Conservation (phyloP, 129 eudicot genomes). For the Lonicera japonica region DNA sequence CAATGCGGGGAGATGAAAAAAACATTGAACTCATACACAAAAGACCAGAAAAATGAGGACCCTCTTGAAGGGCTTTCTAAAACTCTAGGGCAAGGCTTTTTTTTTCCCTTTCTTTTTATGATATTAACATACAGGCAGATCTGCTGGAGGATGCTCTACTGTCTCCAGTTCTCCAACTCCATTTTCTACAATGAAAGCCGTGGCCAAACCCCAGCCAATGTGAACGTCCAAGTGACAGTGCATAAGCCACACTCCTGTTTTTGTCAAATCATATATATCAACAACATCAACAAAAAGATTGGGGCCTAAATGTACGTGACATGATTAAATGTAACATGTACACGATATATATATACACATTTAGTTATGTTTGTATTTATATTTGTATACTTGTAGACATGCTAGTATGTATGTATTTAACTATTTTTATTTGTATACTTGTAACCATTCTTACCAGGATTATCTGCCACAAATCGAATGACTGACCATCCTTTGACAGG, state of each 20-base stretch:
- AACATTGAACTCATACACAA: slow-evolving; percentile 14
- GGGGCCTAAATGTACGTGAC: not conserved
- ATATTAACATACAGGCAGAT: slow-evolving; percentile 59
- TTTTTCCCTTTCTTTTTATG: too few species aligned
- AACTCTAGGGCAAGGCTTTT: not conserved
- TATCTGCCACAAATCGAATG: slow-evolving; percentile 91
- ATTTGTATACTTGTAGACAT: too few species aligned
- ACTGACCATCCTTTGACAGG: slow-evolving; percentile 89
- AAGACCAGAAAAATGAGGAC: slow-evolving; percentile 5
- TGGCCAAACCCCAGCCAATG: slow-evolving; percentile 92
- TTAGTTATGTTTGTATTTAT: not conserved
- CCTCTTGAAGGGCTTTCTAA: slow-evolving; percentile 12
- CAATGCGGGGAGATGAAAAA: slow-evolving; percentile 44
- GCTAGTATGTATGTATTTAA: too few species aligned
- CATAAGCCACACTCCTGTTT: slow-evolving; percentile 80
- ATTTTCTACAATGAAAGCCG: slow-evolving; percentile 65
- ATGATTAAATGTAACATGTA: too few species aligned
- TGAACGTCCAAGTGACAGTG: slow-evolving; percentile 98
- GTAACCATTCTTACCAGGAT: slow-evolving; percentile 55
- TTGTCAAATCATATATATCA: too few species aligned
- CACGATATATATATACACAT: not conserved
- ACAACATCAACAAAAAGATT: not conserved
- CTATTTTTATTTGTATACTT: too few species aligned
- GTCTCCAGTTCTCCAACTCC: slow-evolving; percentile 58
- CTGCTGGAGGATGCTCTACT: slow-evolving; percentile 62